Conservation (phyloP, 2,329 filamentous ascomycete species). For the Hypoxylon sp. region DNA sequence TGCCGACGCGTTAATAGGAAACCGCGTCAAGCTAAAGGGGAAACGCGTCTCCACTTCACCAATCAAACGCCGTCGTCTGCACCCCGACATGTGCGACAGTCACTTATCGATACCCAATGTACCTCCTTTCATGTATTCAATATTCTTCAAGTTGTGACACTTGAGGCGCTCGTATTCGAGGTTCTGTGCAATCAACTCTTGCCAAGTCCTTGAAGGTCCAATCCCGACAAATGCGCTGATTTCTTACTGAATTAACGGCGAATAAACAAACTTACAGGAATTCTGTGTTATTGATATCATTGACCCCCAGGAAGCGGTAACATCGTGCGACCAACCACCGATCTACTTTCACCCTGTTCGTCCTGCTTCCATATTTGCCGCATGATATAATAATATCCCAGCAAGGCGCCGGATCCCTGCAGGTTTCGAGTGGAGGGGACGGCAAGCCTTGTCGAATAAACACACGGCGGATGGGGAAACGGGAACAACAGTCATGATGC, state of each 20-base stretch:
- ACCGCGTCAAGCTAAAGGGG: conserved; percentile 29
- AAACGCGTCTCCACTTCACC: conserved; percentile 33
- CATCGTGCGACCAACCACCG: background rate
- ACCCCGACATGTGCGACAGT: conserved; percentile 1
- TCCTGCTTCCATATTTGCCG: conserved; percentile 29
- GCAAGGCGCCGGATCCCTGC: conserved; percentile 36
- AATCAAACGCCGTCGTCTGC: conserved; percentile 24
- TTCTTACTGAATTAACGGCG: background rate
- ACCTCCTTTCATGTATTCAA: conserved; percentile 5
- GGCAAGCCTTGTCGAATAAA: conserved; percentile 16
- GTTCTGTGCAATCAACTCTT: conserved; percentile 5
- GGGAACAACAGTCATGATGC: conserved; percentile 40
- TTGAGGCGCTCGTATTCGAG: conserved; percentile 3
- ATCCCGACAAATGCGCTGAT: conserved; percentile 3
- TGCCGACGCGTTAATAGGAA: conserved; percentile 32
- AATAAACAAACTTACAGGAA: background rate
- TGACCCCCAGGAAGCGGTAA: background rate
- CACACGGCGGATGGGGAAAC: conserved; percentile 35
- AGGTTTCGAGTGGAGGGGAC: conserved; percentile 38
- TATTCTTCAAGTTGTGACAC: background rate
- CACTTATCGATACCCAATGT: conserved; percentile 33
- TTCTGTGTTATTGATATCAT: background rate
- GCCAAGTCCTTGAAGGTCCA: conserved; percentile 6
- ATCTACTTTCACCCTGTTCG: conserved; percentile 16
- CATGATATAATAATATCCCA: conserved; percentile 32